Evolutionary conservation across 768 basidiomycete species (phyloP).

Genomic region (Lentinula sp.): DNA sequence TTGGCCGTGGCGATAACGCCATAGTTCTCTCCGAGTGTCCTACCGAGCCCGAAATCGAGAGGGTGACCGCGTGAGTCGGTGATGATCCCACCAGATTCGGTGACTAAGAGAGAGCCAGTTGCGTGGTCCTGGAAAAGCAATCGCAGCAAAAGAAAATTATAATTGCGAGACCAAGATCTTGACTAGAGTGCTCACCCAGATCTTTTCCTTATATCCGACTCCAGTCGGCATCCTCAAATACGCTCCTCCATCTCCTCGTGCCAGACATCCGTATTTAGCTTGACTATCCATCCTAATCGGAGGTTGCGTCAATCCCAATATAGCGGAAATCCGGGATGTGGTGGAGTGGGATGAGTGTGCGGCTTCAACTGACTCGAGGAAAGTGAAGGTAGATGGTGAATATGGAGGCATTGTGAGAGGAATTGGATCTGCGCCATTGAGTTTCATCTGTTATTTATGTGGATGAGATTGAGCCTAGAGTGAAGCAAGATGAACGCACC

Average conservation of each 20-base stretch:
- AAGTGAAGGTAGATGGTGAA: conserved; percentile 43
- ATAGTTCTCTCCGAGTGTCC: conserved; percentile 80
- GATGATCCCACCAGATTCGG: conserved; percentile 87
- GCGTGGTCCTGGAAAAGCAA: conserved; percentile 65
- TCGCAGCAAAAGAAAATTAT: not conserved
- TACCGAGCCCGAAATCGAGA: conserved; percentile 82
- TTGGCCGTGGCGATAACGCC: conserved; percentile 83
- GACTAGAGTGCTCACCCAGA: conserved; percentile 64
- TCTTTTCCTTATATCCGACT: conserved; percentile 83
- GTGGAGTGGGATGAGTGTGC: conserved; percentile 88
- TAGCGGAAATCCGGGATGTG: conserved; percentile 63
- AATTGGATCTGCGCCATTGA: conserved; percentile 41
- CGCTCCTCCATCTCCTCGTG: conserved; percentile 78
- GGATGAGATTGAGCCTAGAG: not conserved
- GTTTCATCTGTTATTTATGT: conserved; percentile 35
- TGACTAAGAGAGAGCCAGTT: conserved; percentile 74
- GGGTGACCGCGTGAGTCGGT: conserved; percentile 74
- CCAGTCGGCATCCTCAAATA: conserved; percentile 80
- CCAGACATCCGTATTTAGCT: conserved; percentile 88
- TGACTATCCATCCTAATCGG: conserved; percentile 92
- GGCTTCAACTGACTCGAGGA: conserved; percentile 91
- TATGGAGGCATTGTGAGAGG: conserved; percentile 46
- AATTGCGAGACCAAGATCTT: not conserved
- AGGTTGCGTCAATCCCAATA: conserved; percentile 57
- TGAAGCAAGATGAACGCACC: conserved; percentile 25